Evolutionary conservation across 2,329 filamentous ascomycete species (phyloP).

Genomic region (Colletotrichum scovillei): DNA sequence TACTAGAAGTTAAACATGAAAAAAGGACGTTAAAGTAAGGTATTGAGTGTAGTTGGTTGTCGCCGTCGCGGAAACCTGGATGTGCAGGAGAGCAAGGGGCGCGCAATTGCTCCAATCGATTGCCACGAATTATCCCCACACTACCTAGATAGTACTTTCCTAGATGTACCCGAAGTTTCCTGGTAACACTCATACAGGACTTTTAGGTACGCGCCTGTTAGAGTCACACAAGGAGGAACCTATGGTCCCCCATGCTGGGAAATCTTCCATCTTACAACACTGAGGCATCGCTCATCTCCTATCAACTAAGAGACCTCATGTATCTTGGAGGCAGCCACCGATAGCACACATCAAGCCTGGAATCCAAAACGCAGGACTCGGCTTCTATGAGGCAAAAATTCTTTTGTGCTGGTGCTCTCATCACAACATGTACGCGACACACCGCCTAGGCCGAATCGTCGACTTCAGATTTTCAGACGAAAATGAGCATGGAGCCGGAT

Average conservation of each 20-base stretch:
- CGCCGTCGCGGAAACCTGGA: neutral
- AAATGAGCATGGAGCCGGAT: slow-evolving; percentile 45
- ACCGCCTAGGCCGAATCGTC: slow-evolving; percentile 22
- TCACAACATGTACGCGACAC: slow-evolving; percentile 24
- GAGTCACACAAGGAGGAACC: neutral
- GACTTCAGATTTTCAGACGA: slow-evolving; percentile 14
- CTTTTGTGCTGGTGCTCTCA: neutral
- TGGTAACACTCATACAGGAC: neutral
- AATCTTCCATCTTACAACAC: slow-evolving; percentile 13
- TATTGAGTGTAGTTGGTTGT: neutral
- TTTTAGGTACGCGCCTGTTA: neutral
- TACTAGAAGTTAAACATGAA: neutral
- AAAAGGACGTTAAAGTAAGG: neutral
- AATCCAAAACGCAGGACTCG: neutral
- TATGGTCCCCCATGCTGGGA: slow-evolving; percentile 3
- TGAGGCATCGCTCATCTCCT: slow-evolving; percentile 4
- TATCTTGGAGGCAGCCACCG: slow-evolving; percentile 10
- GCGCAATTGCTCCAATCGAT: neutral
- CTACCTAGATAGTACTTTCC: neutral
- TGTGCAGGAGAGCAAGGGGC: neutral
- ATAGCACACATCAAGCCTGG: neutral
- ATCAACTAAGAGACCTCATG: slow-evolving; percentile 1
- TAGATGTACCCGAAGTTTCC: neutral
- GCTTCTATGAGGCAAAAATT: neutral
- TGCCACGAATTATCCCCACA: neutral